Evolutionary conservation across 768 basidiomycete genomes (phyloP).

Genomic region (Suillus subluteus): DNA sequence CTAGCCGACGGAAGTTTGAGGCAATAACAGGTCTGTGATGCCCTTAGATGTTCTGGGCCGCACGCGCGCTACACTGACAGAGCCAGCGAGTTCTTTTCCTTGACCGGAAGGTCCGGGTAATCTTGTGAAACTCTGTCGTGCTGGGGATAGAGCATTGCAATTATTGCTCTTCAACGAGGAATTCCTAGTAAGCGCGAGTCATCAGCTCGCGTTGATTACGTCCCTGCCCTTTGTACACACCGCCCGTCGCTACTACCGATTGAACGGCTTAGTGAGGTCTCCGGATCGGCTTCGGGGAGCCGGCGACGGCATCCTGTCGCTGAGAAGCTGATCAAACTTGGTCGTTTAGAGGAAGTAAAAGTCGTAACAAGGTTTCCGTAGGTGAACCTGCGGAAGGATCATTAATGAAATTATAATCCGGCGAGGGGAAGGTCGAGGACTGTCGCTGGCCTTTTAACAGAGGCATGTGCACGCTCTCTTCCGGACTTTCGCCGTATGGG

Average conservation of each 20-base stretch:
- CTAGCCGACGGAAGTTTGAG: constrained; percentile 85
- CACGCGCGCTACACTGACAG: constrained; percentile 89
- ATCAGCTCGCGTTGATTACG: constrained; percentile 89
- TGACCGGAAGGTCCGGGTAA: constrained; percentile 79
- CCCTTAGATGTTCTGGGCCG: constrained; percentile 90
- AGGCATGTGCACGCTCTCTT: too few relatives aligned
- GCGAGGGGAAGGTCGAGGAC: too few relatives aligned
- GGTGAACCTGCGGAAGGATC: too few relatives aligned
- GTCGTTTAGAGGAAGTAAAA: too few relatives aligned
- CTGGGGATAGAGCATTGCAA: constrained; percentile 90
- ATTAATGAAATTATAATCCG: too few relatives aligned
- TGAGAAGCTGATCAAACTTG: too few relatives aligned
- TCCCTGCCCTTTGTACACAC: constrained; percentile 85
- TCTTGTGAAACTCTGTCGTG: constrained; percentile 81
- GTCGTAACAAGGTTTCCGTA: too few relatives aligned
- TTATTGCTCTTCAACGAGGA: constrained; percentile 92
- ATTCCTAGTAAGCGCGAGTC: constrained; percentile 88
- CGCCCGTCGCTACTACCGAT: constrained; percentile 90
- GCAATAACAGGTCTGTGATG: constrained; percentile 93
- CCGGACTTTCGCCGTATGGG: too few relatives aligned
- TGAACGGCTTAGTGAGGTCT: constrained; percentile 91
- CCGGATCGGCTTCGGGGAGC: constrained; percentile 72
- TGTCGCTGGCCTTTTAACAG: too few relatives aligned
- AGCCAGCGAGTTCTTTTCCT: constrained; percentile 81
- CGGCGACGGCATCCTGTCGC: constrained; percentile 52